Evolutionary conservation across 306 rosid species (phyloP), one percentile per base, ranked within the genome.

Genomic region (Pyrus communis): DNA sequence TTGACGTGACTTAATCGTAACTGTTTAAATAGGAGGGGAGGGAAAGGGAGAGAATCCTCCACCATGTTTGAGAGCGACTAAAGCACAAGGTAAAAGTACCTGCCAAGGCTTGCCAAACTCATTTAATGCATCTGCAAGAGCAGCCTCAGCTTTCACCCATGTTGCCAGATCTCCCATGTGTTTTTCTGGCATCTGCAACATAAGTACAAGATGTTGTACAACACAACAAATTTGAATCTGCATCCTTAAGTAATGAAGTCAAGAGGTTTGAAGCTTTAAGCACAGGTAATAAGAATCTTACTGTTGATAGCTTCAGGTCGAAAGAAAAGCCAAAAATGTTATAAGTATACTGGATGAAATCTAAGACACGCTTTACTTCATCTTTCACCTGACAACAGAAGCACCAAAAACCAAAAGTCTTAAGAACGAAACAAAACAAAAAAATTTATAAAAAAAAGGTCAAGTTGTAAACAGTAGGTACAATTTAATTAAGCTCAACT

Each of bases 91-190:
- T 14, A 7, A 66, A 51, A 74, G 21, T 62, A 92, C 98, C 98
- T 90, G 89, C 98, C 98, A 92, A 25, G 94, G 88, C 81, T 89
- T 90, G 79, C 96, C 96, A 83, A 81, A 92, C 73, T 90, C 98
- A 76, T 92, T 82, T 73, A 92, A 69, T 67, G 98, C 98, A 75
- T 90, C 97, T 81, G 78, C 80, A 51, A 95, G 97, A 28, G 96
- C 91, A 77, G 80, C 85, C 84, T 95, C 98, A 79, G 98, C 98
- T 77, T 88, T 91, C 11, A 92, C 96, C 98, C 98, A 95, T 57
- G 98, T 87, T 79, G 73, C 83, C 59, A 85, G 3, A 27, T 95
- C 92, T 82, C 97, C 98, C 19, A 90, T 87, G 81, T 84, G 86
- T 52, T 90, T 95, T 82, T 95, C 97, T 62, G 97, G 98, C 88